Evolutionary conservation across 1,284 basidiomycete species (phyloP), one percentile per base, ranked within the genome.

Genomic region (Xerocomus amazonicus): DNA sequence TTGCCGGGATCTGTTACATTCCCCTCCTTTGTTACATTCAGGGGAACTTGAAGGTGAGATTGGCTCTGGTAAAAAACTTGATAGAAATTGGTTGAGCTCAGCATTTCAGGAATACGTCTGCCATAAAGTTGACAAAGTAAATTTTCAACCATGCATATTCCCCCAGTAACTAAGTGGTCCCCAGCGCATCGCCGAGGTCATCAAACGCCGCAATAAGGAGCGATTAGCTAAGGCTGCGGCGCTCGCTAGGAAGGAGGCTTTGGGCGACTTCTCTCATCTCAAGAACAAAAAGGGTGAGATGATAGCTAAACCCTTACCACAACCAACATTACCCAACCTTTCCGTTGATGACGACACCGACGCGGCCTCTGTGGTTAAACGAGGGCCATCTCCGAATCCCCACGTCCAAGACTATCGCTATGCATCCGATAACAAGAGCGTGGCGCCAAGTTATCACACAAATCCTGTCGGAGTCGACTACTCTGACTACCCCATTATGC

Each of bases 111-210:
- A 98, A 79, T 98, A 97, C 72, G 93, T 92, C 69, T 98, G 95
- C 71, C 92, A 98, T 75, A 97, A 98, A 73, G 92, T 97, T 48
- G 96, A 98, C 74, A 97, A 97, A 82, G 88, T 90, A 63, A 56
- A 61, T 54, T 26, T 26, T 39, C 27, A 6, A 17, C 42, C 29
- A 31, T 47, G 42, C 29, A 36, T 7, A 27, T 43, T 29, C 49
- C 51, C 12, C 44, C 39, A 40, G 14, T 40, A 34, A 28, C 43
- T 55, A 43, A 56, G 45, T 51, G 16, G 43, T 44, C 54, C 44
- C 48, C 37, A 89, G 85, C 90, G 96, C 58, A 97, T 99, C 59
- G 81, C 86, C 50, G 90, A 90, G 66, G 84, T 98, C 54, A 94
- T 99, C 75, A 93, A 92, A 68, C 86, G 89, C 60, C 89, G 90